phyloP scores from a whole-genome alignment of 2,329 filamentous ascomycete species.

The Fusarium sp. region DNA sequence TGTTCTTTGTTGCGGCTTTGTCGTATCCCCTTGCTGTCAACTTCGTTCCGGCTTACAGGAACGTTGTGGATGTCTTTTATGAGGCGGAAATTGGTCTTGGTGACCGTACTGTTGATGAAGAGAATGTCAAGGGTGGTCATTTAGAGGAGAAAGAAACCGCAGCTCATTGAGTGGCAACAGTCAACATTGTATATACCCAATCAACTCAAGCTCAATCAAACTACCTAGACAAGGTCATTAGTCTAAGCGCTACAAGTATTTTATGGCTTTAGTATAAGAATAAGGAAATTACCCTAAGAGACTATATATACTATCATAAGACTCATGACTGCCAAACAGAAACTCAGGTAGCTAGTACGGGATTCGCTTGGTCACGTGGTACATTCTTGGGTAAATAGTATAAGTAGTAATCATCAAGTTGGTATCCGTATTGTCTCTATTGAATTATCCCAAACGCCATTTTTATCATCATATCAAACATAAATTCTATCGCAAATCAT shows the following conservation, averaged over 20 bases:
- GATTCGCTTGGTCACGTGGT: neutral
- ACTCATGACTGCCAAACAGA: too few species aligned
- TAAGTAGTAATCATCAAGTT: neutral
- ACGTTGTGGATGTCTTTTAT: constrained; percentile 69
- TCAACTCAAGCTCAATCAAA: neutral
- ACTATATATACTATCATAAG: neutral
- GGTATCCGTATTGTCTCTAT: constrained; percentile 7
- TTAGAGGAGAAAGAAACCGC: constrained; percentile 31
- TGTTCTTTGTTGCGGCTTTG: constrained; percentile 67
- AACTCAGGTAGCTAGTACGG: neutral
- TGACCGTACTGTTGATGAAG: constrained; percentile 45
- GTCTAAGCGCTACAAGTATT: neutral
- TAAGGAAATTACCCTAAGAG: neutral
- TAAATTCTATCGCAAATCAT: neutral
- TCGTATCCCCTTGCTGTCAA: constrained; percentile 71
- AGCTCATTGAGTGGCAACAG: neutral
- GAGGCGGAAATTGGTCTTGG: constrained; percentile 57
- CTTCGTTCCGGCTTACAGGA: constrained; percentile 71
- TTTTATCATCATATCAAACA: constrained; percentile 1
- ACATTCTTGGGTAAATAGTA: too few species aligned
- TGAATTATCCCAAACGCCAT: neutral
- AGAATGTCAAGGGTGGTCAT: constrained; percentile 36
- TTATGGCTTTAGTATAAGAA: neutral
- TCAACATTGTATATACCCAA: neutral
- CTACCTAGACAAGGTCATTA: neutral